phyloP scores from a whole-genome alignment of 768 basidiomycete genomes.

The Paxillus ammoniavirescens region DNA sequence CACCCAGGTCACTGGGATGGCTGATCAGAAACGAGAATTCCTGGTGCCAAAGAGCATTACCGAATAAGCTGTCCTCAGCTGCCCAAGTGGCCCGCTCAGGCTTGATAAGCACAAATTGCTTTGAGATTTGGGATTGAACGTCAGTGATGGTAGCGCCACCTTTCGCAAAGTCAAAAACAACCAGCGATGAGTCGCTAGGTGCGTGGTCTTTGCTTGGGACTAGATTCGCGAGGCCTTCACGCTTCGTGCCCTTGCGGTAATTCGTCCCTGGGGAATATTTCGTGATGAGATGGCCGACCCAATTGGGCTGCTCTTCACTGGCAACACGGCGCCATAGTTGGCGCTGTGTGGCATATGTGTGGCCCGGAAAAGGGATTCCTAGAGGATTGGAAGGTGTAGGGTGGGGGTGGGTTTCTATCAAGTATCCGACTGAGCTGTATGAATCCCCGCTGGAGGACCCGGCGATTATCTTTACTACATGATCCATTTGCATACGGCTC shows the following conservation, averaged over 20 bases:
- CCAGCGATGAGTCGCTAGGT: not conserved
- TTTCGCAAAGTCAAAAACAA: not conserved
- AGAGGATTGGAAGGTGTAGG: not conserved
- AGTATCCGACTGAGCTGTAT: not conserved
- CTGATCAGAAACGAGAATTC: not conserved
- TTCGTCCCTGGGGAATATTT: constrained; percentile 7
- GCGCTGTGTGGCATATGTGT: not conserved
- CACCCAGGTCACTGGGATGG: constrained; percentile 53
- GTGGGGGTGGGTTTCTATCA: not conserved
- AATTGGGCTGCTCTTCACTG: constrained; percentile 47
- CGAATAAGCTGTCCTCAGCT: constrained; percentile 39
- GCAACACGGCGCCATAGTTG: constrained; percentile 14
- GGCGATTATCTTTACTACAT: not conserved
- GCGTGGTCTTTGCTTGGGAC: not conserved
- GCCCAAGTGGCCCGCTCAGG: not conserved
- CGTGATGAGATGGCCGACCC: constrained; percentile 57
- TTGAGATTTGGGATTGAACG: not conserved
- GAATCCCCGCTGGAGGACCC: not conserved
- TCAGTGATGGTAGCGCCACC: not conserved
- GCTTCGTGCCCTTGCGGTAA: not conserved
- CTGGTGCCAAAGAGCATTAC: not conserved
- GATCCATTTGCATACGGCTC: not conserved
- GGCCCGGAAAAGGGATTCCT: not conserved
- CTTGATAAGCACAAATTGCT: not conserved
- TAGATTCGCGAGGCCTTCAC: constrained; percentile 11